Base-by-base conservation (phyloP, 257 asterid species). In the Primulina huaijiensis region DNA sequence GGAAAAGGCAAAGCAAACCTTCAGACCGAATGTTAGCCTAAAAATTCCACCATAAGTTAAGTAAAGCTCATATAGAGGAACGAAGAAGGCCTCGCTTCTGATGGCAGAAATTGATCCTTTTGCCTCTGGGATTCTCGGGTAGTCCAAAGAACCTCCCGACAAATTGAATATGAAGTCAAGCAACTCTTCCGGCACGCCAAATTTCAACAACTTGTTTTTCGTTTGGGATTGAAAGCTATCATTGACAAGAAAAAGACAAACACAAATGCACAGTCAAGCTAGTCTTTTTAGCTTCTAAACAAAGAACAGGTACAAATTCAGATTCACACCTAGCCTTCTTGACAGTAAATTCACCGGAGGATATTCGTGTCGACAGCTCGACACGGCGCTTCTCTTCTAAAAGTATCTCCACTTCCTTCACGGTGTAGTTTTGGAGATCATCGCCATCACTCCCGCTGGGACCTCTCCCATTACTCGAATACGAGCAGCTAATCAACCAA, bases 1-100 rank as follows among this genome's bases (percentile, higher is more conserved):
- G 27, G 60, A 76, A 67, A 12, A 50, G 17, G 3, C 50, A 66
- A 75, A 30, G 38, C 87, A 35, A 77, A 92, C 98, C 97, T 93
- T 93, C 12, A 97, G 99, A 82, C 99, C 99, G 76, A 93, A 89
- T 11, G 85, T 82, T 68, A 93, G 88, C 82, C 96, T 82, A 68
- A 90, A 93, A 65, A 93, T 81, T 20, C 97, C 99, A 65, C 96
- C 96, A 70, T 93, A 93, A 31, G 91, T 86, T 60, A 86, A 82
- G 84, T 69, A 93, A 66, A 93, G 97, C 85, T 90, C 92, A 65
- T 83, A 93, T 75, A 90, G 83, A 0, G 99, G 97, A 55, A 86
- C 73, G 85, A 93, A 93, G 81, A 90, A 93, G 21, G 99, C 86
- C 74, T 93, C 99, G 19, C 67, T 80, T 50, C 85, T 82, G 30